Evolutionary conservation across 768 basidiomycete genomes (phyloP), one percentile per base, ranked within the genome.

Genomic region (Tricholoma bakamatsutake): DNA sequence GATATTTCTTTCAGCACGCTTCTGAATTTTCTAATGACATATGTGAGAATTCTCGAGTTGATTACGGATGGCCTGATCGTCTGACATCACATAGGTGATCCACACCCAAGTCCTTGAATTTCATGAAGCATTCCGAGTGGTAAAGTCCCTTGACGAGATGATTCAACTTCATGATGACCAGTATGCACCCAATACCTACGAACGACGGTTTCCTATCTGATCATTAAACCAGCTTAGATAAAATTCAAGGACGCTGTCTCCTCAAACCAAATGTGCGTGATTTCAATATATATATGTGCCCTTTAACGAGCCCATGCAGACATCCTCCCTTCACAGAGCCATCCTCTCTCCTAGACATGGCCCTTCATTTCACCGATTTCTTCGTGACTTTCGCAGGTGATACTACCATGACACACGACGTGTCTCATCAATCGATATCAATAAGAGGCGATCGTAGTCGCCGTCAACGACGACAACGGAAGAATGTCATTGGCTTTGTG

Each of bases 331-430:
- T 7, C 82, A 84, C 62, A 80, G 80, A 58, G 80, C 84, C 21
- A 80, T 93, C 47, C 58, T 87, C 18, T 82, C 83, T 90, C 56
- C 73, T 92, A 27, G 88, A 93, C 67, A 83, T 90, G 75, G 78
- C 81, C 35, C 70, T 92, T 4, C 80, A 83, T 61, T 92, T 92
- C 67, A 80, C 79, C 57, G 78, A 82, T 46, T 72, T 80, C 51
- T 88, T 90, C 62, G 69, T 79, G 18, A 69, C 82, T 0, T 82
- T 83, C 61, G 78, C 79, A 12, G 84, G 84, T 1, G 79, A 85
- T 58, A 78, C 78, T 2, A 80, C 81, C 18, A 71, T 76, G 13
- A 85, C 82, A 1, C 82, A 80, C 52, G 87, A 87, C 65, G 74
- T 74, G 61, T 79, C 74, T 21, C 76, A 73, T 46, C 77, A 74